Evolutionary conservation across 257 asterid genomes (phyloP).

Genomic region (Primulina huaijiensis): DNA sequence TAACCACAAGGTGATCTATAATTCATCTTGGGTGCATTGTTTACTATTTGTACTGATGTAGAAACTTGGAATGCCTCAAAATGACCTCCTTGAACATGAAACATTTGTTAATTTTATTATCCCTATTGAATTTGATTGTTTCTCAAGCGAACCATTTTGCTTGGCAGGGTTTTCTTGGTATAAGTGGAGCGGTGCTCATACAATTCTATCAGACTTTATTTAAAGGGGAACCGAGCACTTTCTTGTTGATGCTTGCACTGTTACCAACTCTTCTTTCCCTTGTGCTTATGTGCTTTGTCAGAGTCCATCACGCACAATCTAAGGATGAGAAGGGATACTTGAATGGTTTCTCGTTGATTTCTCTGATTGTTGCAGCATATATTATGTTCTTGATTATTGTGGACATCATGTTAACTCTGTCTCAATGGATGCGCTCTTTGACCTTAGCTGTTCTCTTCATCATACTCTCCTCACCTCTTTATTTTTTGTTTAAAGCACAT

Average conservation of each 20-base stretch:
- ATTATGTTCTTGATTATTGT: conserved; percentile 59
- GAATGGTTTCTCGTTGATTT: conserved; percentile 55
- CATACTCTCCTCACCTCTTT: conserved; percentile 62
- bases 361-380: conserved; percentile 59
- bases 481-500: conserved; percentile 43
- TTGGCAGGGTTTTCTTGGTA: conserved; percentile 85
- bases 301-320: conserved; percentile 37
- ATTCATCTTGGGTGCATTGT: neutral
- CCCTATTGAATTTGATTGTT: neutral
- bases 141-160: neutral
- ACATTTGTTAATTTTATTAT: neutral
- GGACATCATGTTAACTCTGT: conserved; percentile 40
- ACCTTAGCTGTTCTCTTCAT: conserved; percentile 49
- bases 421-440: conserved; percentile 43
- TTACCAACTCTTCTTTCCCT: conserved; percentile 59
- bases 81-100: neutral
- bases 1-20: neutral
- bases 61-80: neutral
- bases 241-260: conserved; percentile 71
- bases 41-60: neutral
- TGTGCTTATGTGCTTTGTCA: conserved; percentile 66
- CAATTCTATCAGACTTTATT: conserved; percentile 72
- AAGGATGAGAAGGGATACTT: conserved; percentile 47
- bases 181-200: conserved; percentile 86
- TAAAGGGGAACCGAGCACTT: conserved; percentile 60